Percentiles rank a stretch among this genome's conserved stretches.
Conservation (phyloP, 768 basidiomycete genomes). For the Lactifluus rugatus region DNA sequence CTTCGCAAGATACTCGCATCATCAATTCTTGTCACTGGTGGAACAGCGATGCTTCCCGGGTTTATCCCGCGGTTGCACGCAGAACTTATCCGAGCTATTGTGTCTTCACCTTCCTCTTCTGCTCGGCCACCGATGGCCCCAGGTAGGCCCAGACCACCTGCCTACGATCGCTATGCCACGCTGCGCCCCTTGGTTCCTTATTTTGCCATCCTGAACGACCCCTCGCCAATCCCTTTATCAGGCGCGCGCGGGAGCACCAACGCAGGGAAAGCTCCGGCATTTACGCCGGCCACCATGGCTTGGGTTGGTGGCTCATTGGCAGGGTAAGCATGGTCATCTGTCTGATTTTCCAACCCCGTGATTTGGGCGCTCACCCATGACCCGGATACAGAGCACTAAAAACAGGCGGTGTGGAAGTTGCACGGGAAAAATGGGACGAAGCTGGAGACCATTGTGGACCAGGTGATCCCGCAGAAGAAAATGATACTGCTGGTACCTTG, state of each 20-base stretch:
- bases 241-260: conserved; percentile 46
- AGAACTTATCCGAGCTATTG: conserved; percentile 60
- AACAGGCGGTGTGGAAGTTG: conserved; percentile 73
- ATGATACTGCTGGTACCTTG: conserved; percentile 19
- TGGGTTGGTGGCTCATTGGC: conserved; percentile 95
- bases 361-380: not conserved
- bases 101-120: conserved; percentile 28
- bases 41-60: conserved; percentile 85
- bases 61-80: conserved; percentile 84
- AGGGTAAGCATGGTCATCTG: conserved; percentile 45
- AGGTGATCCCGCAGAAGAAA: conserved; percentile 30
- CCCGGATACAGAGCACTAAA: conserved; percentile 56
- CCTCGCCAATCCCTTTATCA: conserved; percentile 42
- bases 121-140: conserved; percentile 31
- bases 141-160: conserved; percentile 34
- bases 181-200: conserved; percentile 62
- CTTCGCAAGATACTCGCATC: conserved; percentile 76
- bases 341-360: not conserved
- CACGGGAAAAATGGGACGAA: conserved; percentile 83
- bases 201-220: conserved; percentile 82
- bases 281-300: conserved; percentile 65
- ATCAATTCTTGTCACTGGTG: conserved; percentile 79
- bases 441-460: conserved; percentile 33
- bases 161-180: conserved; percentile 65
- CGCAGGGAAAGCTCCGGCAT: conserved; percentile 81